Base-by-base conservation (phyloP, 2,329 filamentous ascomycete genomes). In the Aureobasidium mangrovei region DNA sequence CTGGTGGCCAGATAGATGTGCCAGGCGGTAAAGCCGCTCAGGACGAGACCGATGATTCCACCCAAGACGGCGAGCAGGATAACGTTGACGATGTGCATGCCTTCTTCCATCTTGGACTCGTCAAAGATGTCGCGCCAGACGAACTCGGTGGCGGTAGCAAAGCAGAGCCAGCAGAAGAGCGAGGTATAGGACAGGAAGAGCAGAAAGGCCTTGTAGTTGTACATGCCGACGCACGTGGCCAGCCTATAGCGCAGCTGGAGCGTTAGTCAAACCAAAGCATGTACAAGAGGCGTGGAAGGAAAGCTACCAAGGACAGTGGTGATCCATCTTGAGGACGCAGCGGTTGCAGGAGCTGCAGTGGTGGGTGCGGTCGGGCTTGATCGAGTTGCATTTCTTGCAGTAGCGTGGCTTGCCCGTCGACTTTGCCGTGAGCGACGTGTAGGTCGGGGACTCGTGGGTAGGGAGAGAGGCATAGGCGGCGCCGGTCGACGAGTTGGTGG, bases 321-420 rank as follows among this genome's bases (percentile, higher is more conserved):
- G 93, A 68, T 98, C 93, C 93, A 98, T 98, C 77, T 98, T 98
- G 69, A 98, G 77, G 28, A 98, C 91, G 69, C 93, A 98, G 65
- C 86, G 85, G 61, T 85, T 83, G 72, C 93, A 98, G 3, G 90
- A 94, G 8, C 89, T 95, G 77, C 93, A 98, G 74, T 98, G 93
- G 70, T 98, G 93, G 32, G 91, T 84, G 58, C 93, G 88, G 72
- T 98, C 93, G 40, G 93, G 93, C 74, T 98, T 98, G 59, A 87
- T 82, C 51, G 85, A 85, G 73, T 94, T 88, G 70, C 93, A 98
- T 73, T 98, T 98, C 74, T 97, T 97, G 78, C 93, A 98, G 74
- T 86, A 97, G 54, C 93, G 82, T 51, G 86, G 73, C 63, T 87
- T 86, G 63, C 93, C 93, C 40, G 88, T 90, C 55, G 88, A 85